phyloP scores from a whole-genome alignment of 1,284 basidiomycete species.

The Neonothopanus nambi region DNA sequence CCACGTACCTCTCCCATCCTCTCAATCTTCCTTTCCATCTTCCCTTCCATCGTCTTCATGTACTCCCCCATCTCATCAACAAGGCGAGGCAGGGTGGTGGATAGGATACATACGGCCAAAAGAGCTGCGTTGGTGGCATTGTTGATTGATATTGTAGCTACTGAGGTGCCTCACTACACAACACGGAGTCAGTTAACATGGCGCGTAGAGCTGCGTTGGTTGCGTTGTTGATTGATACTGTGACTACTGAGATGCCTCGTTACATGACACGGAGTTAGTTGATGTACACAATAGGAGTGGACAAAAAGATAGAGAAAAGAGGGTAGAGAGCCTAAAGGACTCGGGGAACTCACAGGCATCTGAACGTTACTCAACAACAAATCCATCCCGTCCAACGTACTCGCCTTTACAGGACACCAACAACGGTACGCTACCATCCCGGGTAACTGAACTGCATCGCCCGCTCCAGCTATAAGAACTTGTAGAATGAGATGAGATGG shows the following conservation, averaged over 20 bases:
- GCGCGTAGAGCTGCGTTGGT: conserved; percentile 94
- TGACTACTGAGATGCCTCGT: conserved; percentile 96
- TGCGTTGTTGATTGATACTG: conserved; percentile 96
- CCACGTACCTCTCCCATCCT: conserved; percentile 72
- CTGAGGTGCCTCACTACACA: conserved; percentile 87
- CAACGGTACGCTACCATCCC: conserved; percentile 98
- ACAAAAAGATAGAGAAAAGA: conserved; percentile 12
- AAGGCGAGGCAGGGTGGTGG: conserved; percentile 72
- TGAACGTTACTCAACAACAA: conserved; percentile 97
- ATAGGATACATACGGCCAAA: conserved; percentile 88
- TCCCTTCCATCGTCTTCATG: conserved; percentile 72
- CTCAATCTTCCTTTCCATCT: conserved; percentile 85
- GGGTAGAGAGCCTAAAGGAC: conserved; percentile 22
- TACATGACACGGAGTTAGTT: no score
- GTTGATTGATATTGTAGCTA: conserved; percentile 97
- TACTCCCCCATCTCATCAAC: conserved; percentile 76
- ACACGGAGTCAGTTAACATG: no score
- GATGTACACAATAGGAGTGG: conserved; percentile 9
- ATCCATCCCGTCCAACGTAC: conserved; percentile 93
- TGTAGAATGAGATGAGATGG: no score
- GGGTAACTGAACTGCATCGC: conserved; percentile 95
- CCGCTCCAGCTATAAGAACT: conserved; percentile 94
- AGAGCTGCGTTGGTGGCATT: conserved; percentile 94
- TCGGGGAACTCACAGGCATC: conserved; percentile 97
- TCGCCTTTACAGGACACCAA: conserved; percentile 98